phyloP scores from a whole-genome alignment of 75 land plant species.

The Sequoiadendron giganteum region DNA sequence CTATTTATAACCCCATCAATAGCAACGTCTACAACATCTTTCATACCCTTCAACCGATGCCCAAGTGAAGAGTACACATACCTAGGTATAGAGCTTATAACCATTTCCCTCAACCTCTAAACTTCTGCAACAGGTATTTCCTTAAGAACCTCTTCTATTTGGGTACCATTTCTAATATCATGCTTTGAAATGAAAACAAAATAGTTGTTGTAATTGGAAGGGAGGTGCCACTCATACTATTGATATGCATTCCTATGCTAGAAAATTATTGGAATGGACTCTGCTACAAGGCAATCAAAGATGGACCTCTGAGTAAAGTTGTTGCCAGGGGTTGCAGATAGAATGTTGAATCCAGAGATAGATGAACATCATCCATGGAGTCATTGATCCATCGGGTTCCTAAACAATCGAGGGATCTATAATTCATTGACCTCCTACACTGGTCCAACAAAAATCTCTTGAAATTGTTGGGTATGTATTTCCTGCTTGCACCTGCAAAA shows the following conservation, averaged over 20 bases:
- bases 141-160: conserved; percentile 31
- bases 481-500: conserved; percentile 66
- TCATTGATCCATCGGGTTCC: conserved; percentile 32
- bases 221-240: conserved; percentile 69
- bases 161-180: conserved; percentile 44
- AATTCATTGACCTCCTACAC: conserved; percentile 24
- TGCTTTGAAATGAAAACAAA: conserved; percentile 65
- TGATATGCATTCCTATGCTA: conserved; percentile 56
- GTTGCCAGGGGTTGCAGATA: conserved; percentile 83
- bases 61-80: conserved; percentile 41
- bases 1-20: conserved; percentile 62
- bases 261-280: conserved; percentile 79
- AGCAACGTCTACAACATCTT: conserved; percentile 73
- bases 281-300: conserved; percentile 80
- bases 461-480: conserved; percentile 41
- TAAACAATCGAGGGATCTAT: conserved; percentile 49
- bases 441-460: conserved; percentile 35
- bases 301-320: conserved; percentile 74
- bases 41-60: conserved; percentile 17
- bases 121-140: conserved; percentile 30
- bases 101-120: conserved; percentile 47
- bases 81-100: conserved; percentile 49
- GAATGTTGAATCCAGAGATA: conserved; percentile 61
- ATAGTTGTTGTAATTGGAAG: conserved; percentile 41
- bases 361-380: conserved; percentile 28